These are phyloP conservation scores for Auriscalpium orientale DNA, from an alignment of 768 basidiomycete genomes.

Conservation along the genomic window DNA sequence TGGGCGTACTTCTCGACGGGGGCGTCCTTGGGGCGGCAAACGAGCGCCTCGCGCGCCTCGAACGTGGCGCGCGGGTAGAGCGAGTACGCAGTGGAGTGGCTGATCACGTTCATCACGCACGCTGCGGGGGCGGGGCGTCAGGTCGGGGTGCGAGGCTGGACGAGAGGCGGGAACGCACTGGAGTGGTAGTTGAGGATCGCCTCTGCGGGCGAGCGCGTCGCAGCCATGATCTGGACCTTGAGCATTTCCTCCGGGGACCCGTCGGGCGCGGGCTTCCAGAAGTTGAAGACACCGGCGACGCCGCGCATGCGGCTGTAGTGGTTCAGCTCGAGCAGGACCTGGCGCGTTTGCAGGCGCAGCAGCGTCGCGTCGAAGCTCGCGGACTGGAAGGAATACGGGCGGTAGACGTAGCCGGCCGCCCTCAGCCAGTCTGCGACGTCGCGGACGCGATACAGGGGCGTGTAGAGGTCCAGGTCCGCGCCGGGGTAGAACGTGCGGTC, in stretches of 20 bases:
- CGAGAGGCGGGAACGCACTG: neutral
- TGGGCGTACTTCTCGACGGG: constrained; percentile 27
- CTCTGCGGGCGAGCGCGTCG: constrained; percentile 21
- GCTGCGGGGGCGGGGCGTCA: too few species aligned
- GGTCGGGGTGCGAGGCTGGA: too few species aligned
- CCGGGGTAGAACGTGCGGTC: constrained; percentile 35
- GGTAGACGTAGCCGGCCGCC: constrained; percentile 24
- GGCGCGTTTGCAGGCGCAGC: neutral
- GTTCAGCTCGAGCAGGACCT: neutral
- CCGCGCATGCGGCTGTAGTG: neutral
- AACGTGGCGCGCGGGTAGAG: constrained; percentile 37
- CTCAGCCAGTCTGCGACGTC: constrained; percentile 31
- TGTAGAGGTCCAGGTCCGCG: constrained; percentile 47
- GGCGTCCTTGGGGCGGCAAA: constrained; percentile 2
- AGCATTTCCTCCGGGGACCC: neutral
- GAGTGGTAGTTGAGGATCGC: constrained; percentile 20
- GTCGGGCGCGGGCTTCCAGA: neutral
- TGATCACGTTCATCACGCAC: constrained; percentile 38
- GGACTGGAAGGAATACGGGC: constrained; percentile 16
- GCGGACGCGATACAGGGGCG: constrained; percentile 23
- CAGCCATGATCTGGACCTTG: constrained; percentile 33
- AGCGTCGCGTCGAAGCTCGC: neutral
- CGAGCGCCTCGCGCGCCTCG: constrained; percentile 23
- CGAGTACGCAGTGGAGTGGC: constrained; percentile 32
- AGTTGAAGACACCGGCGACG: neutral